Conservation (phyloP, 768 basidiomycete species). For the Chlorophyllum brunneum region DNA sequence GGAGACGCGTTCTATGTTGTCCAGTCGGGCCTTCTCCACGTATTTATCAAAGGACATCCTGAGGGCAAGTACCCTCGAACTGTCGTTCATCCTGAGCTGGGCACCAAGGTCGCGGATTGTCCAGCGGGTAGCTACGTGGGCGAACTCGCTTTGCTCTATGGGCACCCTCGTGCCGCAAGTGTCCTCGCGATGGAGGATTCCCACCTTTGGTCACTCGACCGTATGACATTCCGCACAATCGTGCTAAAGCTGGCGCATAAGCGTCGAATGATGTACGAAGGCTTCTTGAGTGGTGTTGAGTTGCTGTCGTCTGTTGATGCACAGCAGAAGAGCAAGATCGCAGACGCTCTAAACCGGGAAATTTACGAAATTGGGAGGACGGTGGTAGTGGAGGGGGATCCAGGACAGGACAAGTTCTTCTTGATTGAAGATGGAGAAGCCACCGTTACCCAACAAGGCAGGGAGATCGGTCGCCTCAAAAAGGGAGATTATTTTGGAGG, state of each 20-base stretch:
- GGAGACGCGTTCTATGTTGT: constrained; percentile 99
- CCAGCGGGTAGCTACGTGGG: constrained; percentile 86
- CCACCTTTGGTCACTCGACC: constrained; percentile 93
- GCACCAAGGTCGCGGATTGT: constrained; percentile 83
- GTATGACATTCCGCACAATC: constrained; percentile 97
- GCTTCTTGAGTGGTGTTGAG: constrained; percentile 88
- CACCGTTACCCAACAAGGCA: constrained; percentile 63
- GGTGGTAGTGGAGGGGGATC: constrained; percentile 90
- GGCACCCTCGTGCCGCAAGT: constrained; percentile 92
- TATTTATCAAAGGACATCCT: constrained; percentile 48
- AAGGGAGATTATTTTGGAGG: constrained; percentile 99
- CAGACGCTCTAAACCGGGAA: constrained; percentile 86
- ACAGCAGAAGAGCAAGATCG: constrained; percentile 93
- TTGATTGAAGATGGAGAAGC: constrained; percentile 89
- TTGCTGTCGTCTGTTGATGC: constrained; percentile 83
- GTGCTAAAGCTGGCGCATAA: constrained; percentile 90
- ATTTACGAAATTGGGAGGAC: constrained; percentile 81
- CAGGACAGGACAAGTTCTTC: constrained; percentile 97
- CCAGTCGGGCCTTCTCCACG: constrained; percentile 81
- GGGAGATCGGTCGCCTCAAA: constrained; percentile 67
- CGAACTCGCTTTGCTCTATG: constrained; percentile 97
- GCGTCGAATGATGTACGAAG: constrained; percentile 93
- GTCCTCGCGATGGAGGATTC: constrained; percentile 81
- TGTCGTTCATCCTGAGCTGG: constrained; percentile 66
- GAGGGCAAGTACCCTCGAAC: constrained; percentile 59